Evolutionary conservation across 805 yeast species (phyloP).

Genomic region (Jamesozyma piceae): DNA sequence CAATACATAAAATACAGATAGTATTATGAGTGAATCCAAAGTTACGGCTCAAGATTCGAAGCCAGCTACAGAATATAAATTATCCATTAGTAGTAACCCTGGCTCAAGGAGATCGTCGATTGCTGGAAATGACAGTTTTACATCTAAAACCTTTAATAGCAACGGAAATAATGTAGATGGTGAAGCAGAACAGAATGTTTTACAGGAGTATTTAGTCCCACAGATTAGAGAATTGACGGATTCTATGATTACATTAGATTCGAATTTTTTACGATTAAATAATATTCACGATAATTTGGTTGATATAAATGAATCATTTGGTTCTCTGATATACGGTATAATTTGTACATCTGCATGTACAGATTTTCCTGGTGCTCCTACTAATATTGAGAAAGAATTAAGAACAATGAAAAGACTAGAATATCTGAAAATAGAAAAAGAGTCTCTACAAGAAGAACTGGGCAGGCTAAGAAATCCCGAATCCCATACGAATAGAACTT

Average conservation of each 20-base stretch:
- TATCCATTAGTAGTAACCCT: conserved; percentile 34
- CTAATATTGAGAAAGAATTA: conserved; percentile 21
- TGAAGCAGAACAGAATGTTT: conserved; percentile 10
- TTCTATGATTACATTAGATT: conserved; percentile 45
- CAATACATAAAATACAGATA: too few species aligned
- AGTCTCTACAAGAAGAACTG: conserved; percentile 9
- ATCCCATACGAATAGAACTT: background rate
- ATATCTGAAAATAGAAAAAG: conserved; percentile 15
- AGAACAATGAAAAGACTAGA: conserved; percentile 14
- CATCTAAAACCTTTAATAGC: conserved; percentile 2
- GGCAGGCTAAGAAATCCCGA: conserved; percentile 2
- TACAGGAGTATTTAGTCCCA: conserved; percentile 33
- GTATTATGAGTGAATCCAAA: conserved; percentile 1
- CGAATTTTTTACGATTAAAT: conserved; percentile 48
- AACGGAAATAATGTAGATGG: conserved; percentile 5
- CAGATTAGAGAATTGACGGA: conserved; percentile 40
- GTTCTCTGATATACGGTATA: conserved; percentile 68
- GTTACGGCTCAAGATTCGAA: background rate
- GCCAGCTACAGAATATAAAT: conserved; percentile 28
- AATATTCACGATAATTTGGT: conserved; percentile 52
- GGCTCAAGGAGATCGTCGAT: conserved; percentile 29
- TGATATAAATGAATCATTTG: conserved; percentile 68
- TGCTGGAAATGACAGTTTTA: conserved; percentile 11
- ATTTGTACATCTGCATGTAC: conserved; percentile 85
- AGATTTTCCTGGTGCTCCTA: conserved; percentile 41